Base-by-base conservation (phyloP, 2,329 filamentous ascomycete genomes). In the Monilinia laxa region DNA sequence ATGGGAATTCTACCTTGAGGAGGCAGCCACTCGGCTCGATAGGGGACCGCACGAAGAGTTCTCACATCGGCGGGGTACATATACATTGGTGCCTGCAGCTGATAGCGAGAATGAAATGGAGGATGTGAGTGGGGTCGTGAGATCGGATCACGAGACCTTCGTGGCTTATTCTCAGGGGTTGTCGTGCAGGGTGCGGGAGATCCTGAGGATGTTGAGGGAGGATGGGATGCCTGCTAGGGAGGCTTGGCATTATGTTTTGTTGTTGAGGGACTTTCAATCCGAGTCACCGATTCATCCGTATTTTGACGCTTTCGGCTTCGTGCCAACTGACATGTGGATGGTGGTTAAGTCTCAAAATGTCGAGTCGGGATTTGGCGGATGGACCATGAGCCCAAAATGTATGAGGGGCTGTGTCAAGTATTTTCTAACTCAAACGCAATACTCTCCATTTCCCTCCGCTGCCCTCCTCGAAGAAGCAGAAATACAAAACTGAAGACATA, bases 51-150 rank as follows among this genome's bases (percentile, higher is more conserved):
- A 1, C 2, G 42, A 35, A 35, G 25, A 35, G 4, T 59, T 25
- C 18, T 2, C 3, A 9, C 28, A 9, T 4, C 56, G 56, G 0
- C 0, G 5, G 3, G 40, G 42, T 2, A 10, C 0, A 23, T 59
- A 47, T 12, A 59, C 56, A 5, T 14, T 59, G 2, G 31, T 35
- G 2, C 11, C 56, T 28, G 28, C 4, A 0, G 9, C 5, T 31
- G 7, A 18, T 0, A n/a, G 56, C 1, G 1, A 18, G 1, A 5
- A 31, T 16, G 20, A 0, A 3, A 31, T 59, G 1, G 56, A 47
- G n/a, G 42, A 59, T n/a, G 40, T 59, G 4, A 59, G 42, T 47
- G 40, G 56, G 0, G 4, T 3, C 1, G 4, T 1, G 5, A 25
- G 42, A 31, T 35, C 42, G 2, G 25, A 59, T 6, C 11, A 23